phyloP scores from a whole-genome alignment of 257 asterid genomes.

The Solanum phureja region DNA sequence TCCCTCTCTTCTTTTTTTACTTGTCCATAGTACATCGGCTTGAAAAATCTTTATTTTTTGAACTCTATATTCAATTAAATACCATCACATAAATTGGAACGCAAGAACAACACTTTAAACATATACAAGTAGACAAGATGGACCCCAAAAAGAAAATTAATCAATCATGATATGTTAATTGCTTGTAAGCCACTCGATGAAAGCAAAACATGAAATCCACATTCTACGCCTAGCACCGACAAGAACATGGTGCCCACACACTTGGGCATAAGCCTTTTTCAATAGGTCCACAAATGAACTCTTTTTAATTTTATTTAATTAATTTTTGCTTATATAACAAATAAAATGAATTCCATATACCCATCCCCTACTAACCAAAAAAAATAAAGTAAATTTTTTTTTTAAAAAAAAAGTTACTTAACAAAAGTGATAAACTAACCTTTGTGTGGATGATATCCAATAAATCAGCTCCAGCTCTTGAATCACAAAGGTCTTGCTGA shows the following conservation, averaged over 20 bases:
- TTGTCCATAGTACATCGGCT: fast-evolving
- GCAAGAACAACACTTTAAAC: not conserved
- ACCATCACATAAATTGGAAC: not conserved
- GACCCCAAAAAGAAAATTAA: not conserved
- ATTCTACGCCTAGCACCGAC: not conserved
- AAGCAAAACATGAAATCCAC: not conserved
- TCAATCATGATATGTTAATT: not conserved
- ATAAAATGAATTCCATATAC: not conserved
- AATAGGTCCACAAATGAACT: not conserved
- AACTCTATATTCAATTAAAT: fast-evolving
- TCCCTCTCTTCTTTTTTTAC: not conserved
- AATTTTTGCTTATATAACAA: not conserved
- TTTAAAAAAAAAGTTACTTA: too few relatives aligned
- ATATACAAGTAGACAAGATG: not conserved
- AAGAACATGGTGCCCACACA: not conserved
- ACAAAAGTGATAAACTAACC: slow-evolving; percentile 11
- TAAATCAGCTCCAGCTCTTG: slow-evolving; percentile 74
- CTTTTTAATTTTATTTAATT: not conserved
- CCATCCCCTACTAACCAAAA: not conserved
- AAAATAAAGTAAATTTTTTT: too few relatives aligned
- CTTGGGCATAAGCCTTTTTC: not conserved
- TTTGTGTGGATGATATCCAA: slow-evolving; percentile 73
- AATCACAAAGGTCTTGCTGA: slow-evolving; percentile 71
- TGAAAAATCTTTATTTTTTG: not conserved
- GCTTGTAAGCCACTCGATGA: not conserved